phyloP scores from a whole-genome alignment of 192 early-diverging fungal genomes.

The Backusella circina region DNA sequence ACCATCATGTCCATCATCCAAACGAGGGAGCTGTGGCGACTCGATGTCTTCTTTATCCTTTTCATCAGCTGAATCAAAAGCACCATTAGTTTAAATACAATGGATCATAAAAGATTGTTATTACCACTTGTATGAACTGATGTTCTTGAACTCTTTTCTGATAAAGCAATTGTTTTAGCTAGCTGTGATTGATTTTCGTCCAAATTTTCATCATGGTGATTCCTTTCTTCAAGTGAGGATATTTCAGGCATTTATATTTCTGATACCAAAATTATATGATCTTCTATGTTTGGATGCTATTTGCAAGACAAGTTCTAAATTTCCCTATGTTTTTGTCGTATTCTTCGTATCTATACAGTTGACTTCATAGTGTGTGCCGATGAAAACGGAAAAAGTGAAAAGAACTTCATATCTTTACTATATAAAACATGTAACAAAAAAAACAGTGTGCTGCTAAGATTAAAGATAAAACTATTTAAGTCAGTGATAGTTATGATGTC shows the following conservation, averaged over 20 bases:
- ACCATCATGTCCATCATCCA: conserved; percentile 28
- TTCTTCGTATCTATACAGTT: too few relatives aligned
- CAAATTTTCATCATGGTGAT: not conserved
- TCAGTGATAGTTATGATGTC: too few relatives aligned
- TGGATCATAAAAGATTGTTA: not conserved
- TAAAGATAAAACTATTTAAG: too few relatives aligned
- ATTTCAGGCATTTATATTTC: not conserved
- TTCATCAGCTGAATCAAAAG: not conserved
- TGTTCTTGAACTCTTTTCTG: not conserved
- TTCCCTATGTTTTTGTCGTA: too few relatives aligned
- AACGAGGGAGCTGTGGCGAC: not conserved
- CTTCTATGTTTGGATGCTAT: not conserved
- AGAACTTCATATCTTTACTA: too few relatives aligned
- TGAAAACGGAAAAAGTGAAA: too few relatives aligned
- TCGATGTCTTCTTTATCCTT: not conserved
- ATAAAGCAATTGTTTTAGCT: not conserved
- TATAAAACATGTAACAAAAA: too few relatives aligned
- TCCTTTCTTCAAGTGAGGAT: not conserved
- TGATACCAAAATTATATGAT: not conserved
- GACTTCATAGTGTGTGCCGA: too few relatives aligned
- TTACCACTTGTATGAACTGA: not conserved
- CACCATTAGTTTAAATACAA: not conserved
- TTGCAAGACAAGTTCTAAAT: too few relatives aligned
- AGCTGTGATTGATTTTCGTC: not conserved
- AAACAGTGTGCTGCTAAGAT: too few relatives aligned